Base-by-base conservation (phyloP, 2,329 filamentous ascomycete genomes). In the Talaromyces sp. region DNA sequence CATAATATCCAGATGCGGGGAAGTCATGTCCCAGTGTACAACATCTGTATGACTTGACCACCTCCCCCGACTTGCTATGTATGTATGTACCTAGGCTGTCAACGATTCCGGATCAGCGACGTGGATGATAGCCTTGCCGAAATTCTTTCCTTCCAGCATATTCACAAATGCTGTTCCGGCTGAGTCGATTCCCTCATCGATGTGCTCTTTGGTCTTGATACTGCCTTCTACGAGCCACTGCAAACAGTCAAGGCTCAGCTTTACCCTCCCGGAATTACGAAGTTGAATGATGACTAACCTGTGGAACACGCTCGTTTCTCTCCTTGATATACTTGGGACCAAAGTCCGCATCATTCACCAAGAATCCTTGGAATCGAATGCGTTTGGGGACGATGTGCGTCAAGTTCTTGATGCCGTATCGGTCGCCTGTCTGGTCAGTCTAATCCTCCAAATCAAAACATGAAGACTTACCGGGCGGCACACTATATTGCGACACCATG, bases 91-190 rank as follows among this genome's bases (percentile, higher is more conserved):
- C n/a, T n/a, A 25, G 40, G 21, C 12, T 11, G 21, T 2, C 25
- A 31, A 25, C 40, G 48, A 61, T 46, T 64, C 62, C 9, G 62
- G 62, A 44, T 64, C 62, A 52, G 58, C 62, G 37, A 64, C 46
- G 81, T 91, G 89, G 69, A 95, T 71, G 25, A 95, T 84, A 16
- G 91, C 89, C 84, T 96, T 96, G 69, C 92, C 92, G 77, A 93
- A 90, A 80, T 96, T 96, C 77, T 89, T 84, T 59, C 92, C 92
- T 70, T 84, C 75, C 59, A 95, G 81, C 81, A 96, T 87, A 9
- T 87, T 89, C 16, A 93, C 77, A 65, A 96, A 82, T 0, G 88
- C 92, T 62, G 92, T 84, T 3, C 86, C 80, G 0, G 88, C 88
- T 65, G 90, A 86, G 66, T 96, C 92, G 63, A 96, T 92, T 21